phyloP scores from a whole-genome alignment of 2,329 filamentous ascomycete species.

The Ascosphaera apis region DNA sequence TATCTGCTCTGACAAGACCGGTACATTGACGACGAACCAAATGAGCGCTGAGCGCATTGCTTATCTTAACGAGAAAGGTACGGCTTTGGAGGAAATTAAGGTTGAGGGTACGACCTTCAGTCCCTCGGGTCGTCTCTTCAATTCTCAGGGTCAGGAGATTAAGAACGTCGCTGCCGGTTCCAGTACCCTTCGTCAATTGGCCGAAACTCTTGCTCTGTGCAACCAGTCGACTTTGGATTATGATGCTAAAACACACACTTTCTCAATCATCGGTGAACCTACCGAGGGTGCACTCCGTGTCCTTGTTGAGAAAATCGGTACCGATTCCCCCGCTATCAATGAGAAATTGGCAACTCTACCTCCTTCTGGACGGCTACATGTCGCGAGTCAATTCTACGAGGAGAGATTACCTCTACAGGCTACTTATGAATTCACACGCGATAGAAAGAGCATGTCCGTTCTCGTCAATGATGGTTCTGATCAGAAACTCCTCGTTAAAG shows the following conservation, averaged over 20 bases:
- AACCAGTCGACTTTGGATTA: conserved; percentile 73
- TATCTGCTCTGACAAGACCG: conserved; percentile 98
- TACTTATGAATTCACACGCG: conserved; percentile 90
- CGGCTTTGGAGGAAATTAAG: conserved; percentile 59
- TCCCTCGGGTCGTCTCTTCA: conserved; percentile 51
- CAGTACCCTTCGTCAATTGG: conserved; percentile 56
- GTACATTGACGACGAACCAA: conserved; percentile 92
- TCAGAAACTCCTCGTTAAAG: conserved; percentile 81
- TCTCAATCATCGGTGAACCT: conserved; percentile 72
- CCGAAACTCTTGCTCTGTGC: conserved; percentile 49
- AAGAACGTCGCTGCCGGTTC: conserved; percentile 48
- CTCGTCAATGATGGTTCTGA: conserved; percentile 46
- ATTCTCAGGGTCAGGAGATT: conserved; percentile 43
- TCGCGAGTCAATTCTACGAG: conserved; percentile 69
- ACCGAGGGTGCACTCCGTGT: conserved; percentile 86
- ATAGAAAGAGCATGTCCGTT: conserved; percentile 98
- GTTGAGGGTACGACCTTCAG: conserved; percentile 86
- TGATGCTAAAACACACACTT: conserved; percentile 50
- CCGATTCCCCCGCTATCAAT: conserved; percentile 41
- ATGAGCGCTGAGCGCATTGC: conserved; percentile 96
- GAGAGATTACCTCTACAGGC: conserved; percentile 49
- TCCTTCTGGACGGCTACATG: conserved; percentile 44
- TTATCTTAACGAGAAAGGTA: conserved; percentile 52
- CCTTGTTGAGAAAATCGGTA: conserved; percentile 83
- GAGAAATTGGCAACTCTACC: conserved; percentile 24